Base-by-base conservation (phyloP, 805 yeast species). In the Cyberlindnera veronae region DNA sequence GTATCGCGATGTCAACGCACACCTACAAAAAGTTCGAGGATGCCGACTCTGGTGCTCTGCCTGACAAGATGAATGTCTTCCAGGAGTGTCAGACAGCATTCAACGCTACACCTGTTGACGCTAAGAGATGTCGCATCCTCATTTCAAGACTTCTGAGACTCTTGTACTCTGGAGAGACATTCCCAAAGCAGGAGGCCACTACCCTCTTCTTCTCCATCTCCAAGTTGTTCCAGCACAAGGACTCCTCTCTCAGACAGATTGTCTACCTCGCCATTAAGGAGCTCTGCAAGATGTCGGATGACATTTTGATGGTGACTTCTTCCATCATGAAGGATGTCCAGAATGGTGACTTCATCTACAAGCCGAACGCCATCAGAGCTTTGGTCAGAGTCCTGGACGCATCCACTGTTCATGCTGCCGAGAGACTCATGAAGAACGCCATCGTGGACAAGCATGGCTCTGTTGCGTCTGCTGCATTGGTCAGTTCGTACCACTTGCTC, bases 241-340 rank as follows among this genome's bases (percentile, higher is more conserved):
- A 85, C 59, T 79, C 84, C 14, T 72, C 88, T 0, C 75, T 93
- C 60, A 83, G 99, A 64, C 99, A 93, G 67, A 76, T 86, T 69
- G 95, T 91, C 14, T 93, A 91, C 59, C 71, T 93, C 61, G 91
- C 96, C 13, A 89, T 91, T 64, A 93, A 93, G 68, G 97, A 91
- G 63, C 75, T 93, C 48, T 77, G 91, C 36, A 66, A 81, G 15
- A 76, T 84, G 48, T 87, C 96, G 16, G 86, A 87, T 52, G 97
- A 93, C 64, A 88, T 89, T 42, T 76, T 93, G 63, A 93, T 93
- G 98, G 97, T 91, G 20, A 93, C 99, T 20, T 87, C 96, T 3
- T 89, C 96, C 20, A 90, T 93, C 59, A 93, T 93, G 97, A 90
- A 90, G 67, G 99, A 93, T 67, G 87, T 93, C 39, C 97, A 95